Conservation (phyloP, 2,329 filamentous ascomycete species). For the Aspergillus udagawae region DNA sequence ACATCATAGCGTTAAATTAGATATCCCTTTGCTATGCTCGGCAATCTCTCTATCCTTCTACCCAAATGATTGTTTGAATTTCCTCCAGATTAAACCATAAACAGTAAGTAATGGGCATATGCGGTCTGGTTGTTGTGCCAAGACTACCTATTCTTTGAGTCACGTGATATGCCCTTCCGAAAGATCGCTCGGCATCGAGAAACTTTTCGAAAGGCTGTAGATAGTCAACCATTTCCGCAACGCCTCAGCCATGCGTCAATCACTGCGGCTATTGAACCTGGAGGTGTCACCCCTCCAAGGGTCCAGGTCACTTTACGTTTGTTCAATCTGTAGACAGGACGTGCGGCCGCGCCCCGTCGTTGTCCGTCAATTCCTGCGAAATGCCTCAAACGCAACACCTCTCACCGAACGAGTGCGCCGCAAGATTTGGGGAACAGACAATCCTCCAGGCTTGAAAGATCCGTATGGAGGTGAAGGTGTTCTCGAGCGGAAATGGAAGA, state of each 20-base stretch:
- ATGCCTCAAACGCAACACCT: constrained; percentile 32
- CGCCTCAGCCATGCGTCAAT: constrained; percentile 34
- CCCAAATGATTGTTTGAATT: constrained; percentile 10
- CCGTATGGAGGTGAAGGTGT: constrained; percentile 43
- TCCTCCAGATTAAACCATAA: neutral
- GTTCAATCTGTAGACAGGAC: constrained; percentile 39
- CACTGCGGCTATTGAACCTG: constrained; percentile 34
- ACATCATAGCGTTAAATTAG: neutral
- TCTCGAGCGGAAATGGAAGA: constrained; percentile 25
- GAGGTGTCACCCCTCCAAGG: constrained; percentile 28
- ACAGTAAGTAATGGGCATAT: neutral
- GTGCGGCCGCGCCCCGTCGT: constrained; percentile 29
- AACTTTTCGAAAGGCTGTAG: constrained; percentile 16
- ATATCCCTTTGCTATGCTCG: neutral
- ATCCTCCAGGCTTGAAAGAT: constrained; percentile 46
- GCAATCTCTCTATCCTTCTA: constrained; percentile 4
- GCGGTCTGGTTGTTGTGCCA: neutral
- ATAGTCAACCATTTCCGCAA: constrained; percentile 2
- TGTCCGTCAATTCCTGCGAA: constrained; percentile 31
- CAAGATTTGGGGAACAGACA: constrained; percentile 49
- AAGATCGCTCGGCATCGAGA: constrained; percentile 8
- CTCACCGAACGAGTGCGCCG: constrained; percentile 45
- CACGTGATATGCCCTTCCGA: constrained; percentile 22
- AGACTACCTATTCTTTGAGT: constrained; percentile 1
- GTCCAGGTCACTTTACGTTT: constrained; percentile 33